These are phyloP conservation scores for Fusarium sp. DNA, from an alignment of 2,329 filamentous ascomycete species.

Conservation along the genomic window DNA sequence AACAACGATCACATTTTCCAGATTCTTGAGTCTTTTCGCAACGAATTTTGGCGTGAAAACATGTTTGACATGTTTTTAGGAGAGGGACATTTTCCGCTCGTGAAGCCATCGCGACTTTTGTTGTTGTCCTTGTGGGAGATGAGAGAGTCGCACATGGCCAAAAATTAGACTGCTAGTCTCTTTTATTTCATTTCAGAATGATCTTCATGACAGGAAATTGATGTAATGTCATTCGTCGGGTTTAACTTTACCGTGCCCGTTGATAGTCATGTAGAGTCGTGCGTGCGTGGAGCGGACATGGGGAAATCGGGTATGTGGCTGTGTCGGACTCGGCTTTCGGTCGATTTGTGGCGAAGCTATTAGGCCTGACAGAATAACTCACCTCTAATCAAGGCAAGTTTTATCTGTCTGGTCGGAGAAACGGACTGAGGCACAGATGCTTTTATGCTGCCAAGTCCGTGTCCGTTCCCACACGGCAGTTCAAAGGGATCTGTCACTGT, in stretches of 20 bases:
- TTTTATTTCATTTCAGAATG: neutral
- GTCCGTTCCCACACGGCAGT: conserved; percentile 18
- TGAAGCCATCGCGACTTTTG: conserved; percentile 21
- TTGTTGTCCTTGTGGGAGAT: too few relatives aligned
- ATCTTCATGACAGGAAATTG: neutral
- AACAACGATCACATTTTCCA: conserved; percentile 49
- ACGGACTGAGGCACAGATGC: conserved; percentile 10
- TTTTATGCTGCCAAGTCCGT: conserved; percentile 18
- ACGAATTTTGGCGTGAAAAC: conserved; percentile 52
- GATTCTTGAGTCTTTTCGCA: conserved; percentile 52
- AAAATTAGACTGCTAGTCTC: neutral
- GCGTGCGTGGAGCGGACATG: neutral
- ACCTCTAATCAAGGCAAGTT: too few relatives aligned
- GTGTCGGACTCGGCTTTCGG: neutral
- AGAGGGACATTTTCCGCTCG: conserved; percentile 23
- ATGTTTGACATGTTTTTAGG: conserved; percentile 52
- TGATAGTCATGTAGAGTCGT: neutral
- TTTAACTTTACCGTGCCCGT: neutral
- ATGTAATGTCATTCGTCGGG: conserved; percentile 1
- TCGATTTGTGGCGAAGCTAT: neutral
- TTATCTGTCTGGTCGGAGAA: neutral
- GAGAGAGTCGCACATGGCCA: too few relatives aligned
- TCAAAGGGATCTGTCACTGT: neutral
- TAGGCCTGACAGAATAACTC: fast-evolving
- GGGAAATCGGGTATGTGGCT: neutral